Evolutionary conservation across 2,329 filamentous ascomycete species (phyloP), one percentile per base, ranked within the genome.

Genomic region (Sclerotinia trifoliorum): DNA sequence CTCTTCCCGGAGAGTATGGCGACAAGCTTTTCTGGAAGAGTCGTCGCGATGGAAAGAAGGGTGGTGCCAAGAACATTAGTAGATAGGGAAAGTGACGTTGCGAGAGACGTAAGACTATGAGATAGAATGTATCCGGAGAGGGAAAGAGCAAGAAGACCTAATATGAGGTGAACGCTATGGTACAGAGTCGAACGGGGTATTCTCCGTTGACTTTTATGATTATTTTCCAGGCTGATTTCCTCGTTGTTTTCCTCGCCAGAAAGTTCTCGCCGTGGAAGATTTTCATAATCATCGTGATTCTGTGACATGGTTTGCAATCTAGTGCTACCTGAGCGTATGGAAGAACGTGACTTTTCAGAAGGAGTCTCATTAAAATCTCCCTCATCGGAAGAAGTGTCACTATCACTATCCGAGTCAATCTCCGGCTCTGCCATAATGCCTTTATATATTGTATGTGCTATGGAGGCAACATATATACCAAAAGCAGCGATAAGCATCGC

Each of bases 11-110:
- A 83, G 32, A 85, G 70, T 5, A 85, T 77, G 1, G 84, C 81
- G 58, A 86, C 72, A 51, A 85, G 78, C 71, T 85, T 85, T 71
- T 86, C 83, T 0, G 84, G 84, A 1, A 86, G 75, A 0, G 83
- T 85, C 0, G 83, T 86, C 6, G 82, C 83, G 70, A 86, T 78
- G 0, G 83, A 79, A 49, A 86, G 75, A 29, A 85, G 73, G 0
- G 81, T 80, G 21, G 84, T 74, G 11, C 83, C 81, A 64, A 85
- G 80, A 42, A 85, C 74, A 0, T 80, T 79, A 57, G 79, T 79
- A 8, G 83, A 84, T 1, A 84, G 74, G 13, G 76, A 72, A 15
- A 84, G 76, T 19, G 75, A 75, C 19, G 79, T 76, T 8, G 80
- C 78, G 51, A 85, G 78, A 4, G 78, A 76, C 4, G 74, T 76